Base-by-base conservation (phyloP, 1,284 basidiomycete species). In the Ganoderma resinaceum region DNA sequence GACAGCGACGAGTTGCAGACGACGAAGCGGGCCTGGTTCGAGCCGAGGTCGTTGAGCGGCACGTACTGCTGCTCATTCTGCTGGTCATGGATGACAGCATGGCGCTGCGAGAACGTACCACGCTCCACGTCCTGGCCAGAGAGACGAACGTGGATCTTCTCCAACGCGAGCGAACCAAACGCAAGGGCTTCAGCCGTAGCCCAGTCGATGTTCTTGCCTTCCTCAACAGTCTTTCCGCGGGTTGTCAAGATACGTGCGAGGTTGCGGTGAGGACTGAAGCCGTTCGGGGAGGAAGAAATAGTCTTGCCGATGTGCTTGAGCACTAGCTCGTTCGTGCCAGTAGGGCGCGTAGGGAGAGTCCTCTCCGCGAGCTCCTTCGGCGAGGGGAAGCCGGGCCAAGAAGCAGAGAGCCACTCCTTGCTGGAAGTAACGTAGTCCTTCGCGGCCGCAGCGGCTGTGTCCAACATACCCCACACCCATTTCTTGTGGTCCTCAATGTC, bases 71-170 rank as follows among this genome's bases (percentile, higher is more conserved):
- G 84, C 83, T 99, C 97, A 77, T 91, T 98, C 78, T 86, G 86
- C 84, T 99, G 98, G 82, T 99, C 97, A 82, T 99, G 96, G 64
- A 99, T 86, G 72, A 99, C 92, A 58, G 97, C 96, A 78, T 99
- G 98, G 65, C 98, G 94, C 80, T 99, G 98, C n/a, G 97, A 99
- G 87, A 99, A 99, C 9, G 98, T 99, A 66, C 98, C 98, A 80
- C 98, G 94, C 83, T 99, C 98, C 65, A 99, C 97, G 81, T 99
- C 98, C 83, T 99, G 98, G 59, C 98, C 98, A 1, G 96, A 98
- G 2, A 99, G 86, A 76, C 98, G 95, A 65, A 99, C 94, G 79
- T 99, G 96, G 67, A 93, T 93, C 77, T 95, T 94, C 84, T 99
- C 97, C 60, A 97, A 85, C 86, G 94, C 94, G 63, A 99, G 90